Percentiles rank a stretch among this genome's conserved stretches.
Conservation (phyloP, 768 basidiomycete species). For the Agrocybe praecox region DNA sequence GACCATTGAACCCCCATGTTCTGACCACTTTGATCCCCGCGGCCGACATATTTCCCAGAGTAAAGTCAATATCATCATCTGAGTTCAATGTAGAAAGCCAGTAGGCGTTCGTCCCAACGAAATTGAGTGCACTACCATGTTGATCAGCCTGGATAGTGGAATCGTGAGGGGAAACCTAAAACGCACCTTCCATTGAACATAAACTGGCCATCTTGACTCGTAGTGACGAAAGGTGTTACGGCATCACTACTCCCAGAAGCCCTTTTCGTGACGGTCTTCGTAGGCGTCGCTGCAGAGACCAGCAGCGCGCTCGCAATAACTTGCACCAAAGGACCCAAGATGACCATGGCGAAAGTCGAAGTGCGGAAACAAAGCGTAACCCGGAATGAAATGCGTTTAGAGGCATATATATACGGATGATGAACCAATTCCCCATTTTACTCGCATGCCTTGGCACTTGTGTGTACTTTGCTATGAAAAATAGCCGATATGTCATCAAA, state of each 20-base stretch:
- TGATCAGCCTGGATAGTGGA: conserved; percentile 1
- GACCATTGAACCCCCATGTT: conserved; percentile 76
- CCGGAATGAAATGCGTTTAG: conserved; percentile 6
- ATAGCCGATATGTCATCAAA: conserved; percentile 9
- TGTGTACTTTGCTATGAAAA: conserved; percentile 3
- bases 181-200: conserved; percentile 55
- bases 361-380: conserved; percentile 24
- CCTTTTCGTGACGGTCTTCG: conserved; percentile 32
- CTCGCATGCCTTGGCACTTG: conserved; percentile 19
- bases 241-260: conserved; percentile 13
- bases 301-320: conserved; percentile 32
- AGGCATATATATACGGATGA: conserved; percentile 6
- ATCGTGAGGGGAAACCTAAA: neutral
- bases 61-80: conserved; percentile 56
- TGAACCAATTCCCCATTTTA: conserved; percentile 10
- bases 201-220: conserved; percentile 47
- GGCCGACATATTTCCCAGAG: conserved; percentile 58
- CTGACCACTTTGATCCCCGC: conserved; percentile 61
- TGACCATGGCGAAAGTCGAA: conserved; percentile 33
- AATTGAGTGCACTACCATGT: conserved; percentile 25
- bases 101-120: conserved; percentile 61
- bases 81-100: conserved; percentile 62
- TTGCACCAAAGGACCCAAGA: conserved; percentile 26
- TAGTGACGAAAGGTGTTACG: conserved; percentile 45
- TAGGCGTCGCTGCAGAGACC: conserved; percentile 33